Evolutionary conservation across 352 stramenopile genomes (phyloP).

Genomic region (Pythium scleroteichum): DNA sequence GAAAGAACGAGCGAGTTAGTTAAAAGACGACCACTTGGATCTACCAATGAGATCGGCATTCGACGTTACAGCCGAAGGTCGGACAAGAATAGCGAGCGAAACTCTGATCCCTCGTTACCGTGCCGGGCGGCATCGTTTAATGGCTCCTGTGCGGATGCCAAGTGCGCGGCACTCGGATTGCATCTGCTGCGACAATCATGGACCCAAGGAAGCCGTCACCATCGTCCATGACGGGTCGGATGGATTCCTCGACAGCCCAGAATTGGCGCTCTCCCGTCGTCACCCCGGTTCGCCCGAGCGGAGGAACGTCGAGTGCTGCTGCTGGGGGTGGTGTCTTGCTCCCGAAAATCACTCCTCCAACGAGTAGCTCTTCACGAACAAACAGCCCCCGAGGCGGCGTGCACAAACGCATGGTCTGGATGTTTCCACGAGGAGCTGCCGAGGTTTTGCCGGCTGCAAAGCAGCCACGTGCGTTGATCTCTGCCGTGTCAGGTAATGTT

Average conservation of each 20-base stretch:
- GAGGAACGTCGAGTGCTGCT: not conserved
- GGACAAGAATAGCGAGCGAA: constrained; percentile 21
- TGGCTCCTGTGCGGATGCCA: too few relatives aligned
- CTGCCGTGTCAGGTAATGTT: not conserved
- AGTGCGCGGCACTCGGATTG: not conserved
- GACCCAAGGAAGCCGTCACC: constrained; percentile 17
- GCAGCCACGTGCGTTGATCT: constrained; percentile 7
- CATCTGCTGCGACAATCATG: constrained; percentile 15
- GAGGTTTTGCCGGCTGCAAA: constrained; percentile 1
- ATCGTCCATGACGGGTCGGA: constrained; percentile 8
- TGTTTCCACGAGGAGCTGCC: constrained; percentile 35
- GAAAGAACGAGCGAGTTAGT: too few relatives aligned
- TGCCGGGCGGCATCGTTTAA: too few relatives aligned
- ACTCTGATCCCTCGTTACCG: too few relatives aligned
- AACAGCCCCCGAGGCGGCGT: constrained; percentile 2
- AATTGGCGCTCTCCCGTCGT: constrained; percentile 10
- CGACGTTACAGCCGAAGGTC: constrained; percentile 12
- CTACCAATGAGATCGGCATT: too few relatives aligned
- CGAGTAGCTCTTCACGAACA: not conserved
- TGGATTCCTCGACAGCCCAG: constrained; percentile 9
- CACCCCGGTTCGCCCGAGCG: constrained; percentile 5
- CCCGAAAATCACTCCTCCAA: constrained; percentile 26
- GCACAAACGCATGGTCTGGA: constrained; percentile 38
- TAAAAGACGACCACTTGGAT: too few relatives aligned
- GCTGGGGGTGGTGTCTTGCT: constrained; percentile 21